These are phyloP conservation scores for Fusarium acutatum DNA, from an alignment of 2,329 filamentous ascomycete species.

Conservation along the genomic window DNA sequence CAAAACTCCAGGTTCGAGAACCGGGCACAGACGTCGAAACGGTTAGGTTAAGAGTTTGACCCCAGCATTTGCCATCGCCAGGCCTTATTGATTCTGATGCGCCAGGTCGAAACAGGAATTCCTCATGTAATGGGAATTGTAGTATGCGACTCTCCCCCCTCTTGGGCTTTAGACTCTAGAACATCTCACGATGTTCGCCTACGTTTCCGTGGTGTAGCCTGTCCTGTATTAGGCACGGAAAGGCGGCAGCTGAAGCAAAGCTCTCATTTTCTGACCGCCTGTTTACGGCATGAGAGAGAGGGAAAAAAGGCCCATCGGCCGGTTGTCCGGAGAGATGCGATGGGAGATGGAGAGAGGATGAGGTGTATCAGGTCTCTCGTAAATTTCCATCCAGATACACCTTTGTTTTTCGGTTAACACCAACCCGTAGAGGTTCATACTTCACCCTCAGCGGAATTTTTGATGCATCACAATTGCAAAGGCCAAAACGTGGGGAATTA, in stretches of 20 bases:
- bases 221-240: not conserved
- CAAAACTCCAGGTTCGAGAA: constrained; percentile 26
- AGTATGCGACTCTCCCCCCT: constrained; percentile 13
- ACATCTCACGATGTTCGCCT: constrained; percentile 17
- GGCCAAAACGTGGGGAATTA: constrained; percentile 34
- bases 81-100: constrained; percentile 10
- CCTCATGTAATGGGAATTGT: constrained; percentile 34
- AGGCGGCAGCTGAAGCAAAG: constrained; percentile 14
- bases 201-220: constrained; percentile 1
- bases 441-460: not conserved
- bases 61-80: constrained; percentile 17
- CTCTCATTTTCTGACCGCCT: constrained; percentile 26
- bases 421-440: not conserved
- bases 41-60: constrained; percentile 17
- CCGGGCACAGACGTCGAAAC: constrained; percentile 23
- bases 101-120: constrained; percentile 29
- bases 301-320: not conserved
- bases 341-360: not conserved
- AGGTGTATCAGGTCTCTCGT: constrained; percentile 13
- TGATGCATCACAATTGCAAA: not conserved
- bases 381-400: not conserved
- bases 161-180: not conserved
- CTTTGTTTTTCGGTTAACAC: constrained; percentile 10
- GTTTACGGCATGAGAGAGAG: not conserved
- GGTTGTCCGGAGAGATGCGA: not conserved